Evolutionary conservation across 305 asterid species (phyloP).

Genomic region (Solanum hybrid): DNA sequence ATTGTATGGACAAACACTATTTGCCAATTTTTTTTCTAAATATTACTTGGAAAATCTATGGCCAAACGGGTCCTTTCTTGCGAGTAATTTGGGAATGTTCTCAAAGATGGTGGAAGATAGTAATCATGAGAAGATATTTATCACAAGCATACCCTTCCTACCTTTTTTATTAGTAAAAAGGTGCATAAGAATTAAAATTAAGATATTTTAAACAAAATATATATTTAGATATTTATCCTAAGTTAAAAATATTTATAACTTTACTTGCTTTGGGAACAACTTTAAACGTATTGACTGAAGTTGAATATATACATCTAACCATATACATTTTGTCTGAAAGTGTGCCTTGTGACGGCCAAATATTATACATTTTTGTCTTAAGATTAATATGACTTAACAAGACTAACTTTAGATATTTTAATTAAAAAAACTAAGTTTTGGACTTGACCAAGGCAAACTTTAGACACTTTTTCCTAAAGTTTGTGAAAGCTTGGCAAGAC

Average conservation of each 20-base stretch:
- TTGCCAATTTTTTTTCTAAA: no score
- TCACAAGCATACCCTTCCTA: background rate
- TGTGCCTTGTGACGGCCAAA: background rate
- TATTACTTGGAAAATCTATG: no score
- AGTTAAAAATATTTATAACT: background rate
- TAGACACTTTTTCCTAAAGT: no score
- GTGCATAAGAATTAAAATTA: no score
- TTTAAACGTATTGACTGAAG: background rate
- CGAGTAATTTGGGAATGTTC: background rate
- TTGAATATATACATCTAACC: background rate
- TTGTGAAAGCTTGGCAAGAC: background rate
- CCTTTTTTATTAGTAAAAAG: background rate
- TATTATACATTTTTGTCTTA: background rate
- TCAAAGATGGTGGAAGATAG: background rate
- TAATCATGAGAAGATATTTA: background rate
- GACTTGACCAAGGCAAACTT: background rate
- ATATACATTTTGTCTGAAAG: background rate
- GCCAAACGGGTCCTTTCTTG: no score
- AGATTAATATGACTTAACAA: background rate
- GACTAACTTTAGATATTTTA: background rate
- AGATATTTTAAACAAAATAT: background rate
- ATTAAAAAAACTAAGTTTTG: no score
- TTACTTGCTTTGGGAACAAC: background rate
- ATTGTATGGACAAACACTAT: no score
- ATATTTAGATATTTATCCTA: background rate